phyloP scores from a whole-genome alignment of 129 eudicot species.

The Artemisia tridentata region DNA sequence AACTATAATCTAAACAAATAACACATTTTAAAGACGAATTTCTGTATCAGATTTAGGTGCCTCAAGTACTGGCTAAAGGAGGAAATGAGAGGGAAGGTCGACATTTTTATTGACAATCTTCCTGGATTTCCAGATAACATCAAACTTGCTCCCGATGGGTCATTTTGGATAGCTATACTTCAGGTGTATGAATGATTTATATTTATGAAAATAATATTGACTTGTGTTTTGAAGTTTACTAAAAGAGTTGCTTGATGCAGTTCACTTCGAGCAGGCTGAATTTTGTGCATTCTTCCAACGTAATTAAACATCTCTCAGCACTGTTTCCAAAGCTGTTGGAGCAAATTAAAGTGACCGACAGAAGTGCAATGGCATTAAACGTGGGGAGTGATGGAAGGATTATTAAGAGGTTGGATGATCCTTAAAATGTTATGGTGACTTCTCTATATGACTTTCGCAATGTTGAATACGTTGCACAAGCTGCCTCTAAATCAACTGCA shows the following conservation, averaged over 20 bases:
- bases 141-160: constrained; percentile 89
- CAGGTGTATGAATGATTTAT: constrained; percentile 31
- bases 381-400: constrained; percentile 63
- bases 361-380: constrained; percentile 51
- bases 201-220: background rate
- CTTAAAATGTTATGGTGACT: too few species aligned
- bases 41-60: constrained; percentile 61
- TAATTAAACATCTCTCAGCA: constrained; percentile 40
- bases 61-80: constrained; percentile 73
- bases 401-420: constrained; percentile 53
- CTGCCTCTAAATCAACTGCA: too few species aligned
- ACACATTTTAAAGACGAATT: background rate
- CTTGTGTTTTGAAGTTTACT: background rate
- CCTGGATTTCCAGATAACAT: constrained; percentile 89
- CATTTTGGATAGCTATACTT: constrained; percentile 71
- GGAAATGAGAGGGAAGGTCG: constrained; percentile 51
- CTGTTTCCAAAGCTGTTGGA: constrained; percentile 42
- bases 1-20: background rate
- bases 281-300: constrained; percentile 49
- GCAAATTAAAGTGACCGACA: background rate
- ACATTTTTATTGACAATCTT: constrained; percentile 63
- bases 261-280: constrained; percentile 25
- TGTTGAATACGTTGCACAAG: too few species aligned
- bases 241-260: constrained; percentile 31
- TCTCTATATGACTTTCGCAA: too few species aligned